phyloP scores from a whole-genome alignment of 495 filamentous ascomycete species.

The Penicillium chermesinum region DNA sequence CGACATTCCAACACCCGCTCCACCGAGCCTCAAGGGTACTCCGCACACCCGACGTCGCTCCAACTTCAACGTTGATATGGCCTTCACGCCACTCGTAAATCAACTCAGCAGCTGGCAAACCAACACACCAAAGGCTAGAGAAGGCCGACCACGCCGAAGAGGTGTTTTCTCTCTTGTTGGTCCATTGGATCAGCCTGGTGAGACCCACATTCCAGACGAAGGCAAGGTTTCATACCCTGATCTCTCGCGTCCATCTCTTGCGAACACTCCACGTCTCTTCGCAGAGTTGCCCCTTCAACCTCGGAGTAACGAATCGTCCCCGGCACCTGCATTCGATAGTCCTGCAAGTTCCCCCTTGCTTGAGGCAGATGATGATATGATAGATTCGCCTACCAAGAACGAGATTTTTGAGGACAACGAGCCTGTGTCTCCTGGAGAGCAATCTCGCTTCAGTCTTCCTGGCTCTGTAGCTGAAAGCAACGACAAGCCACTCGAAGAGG shows the following conservation, averaged over 20 bases:
- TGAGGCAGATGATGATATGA: constrained; percentile 2
- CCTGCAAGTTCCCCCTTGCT: constrained; percentile 2
- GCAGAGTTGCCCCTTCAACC: constrained; percentile 17
- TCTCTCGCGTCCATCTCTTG: constrained; percentile 16
- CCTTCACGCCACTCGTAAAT: constrained; percentile 57
- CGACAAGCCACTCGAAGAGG: constrained; percentile 7
- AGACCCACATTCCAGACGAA: constrained; percentile 6
- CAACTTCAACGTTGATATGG: constrained; percentile 30
- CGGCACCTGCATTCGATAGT: constrained; percentile 7
- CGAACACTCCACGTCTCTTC: constrained; percentile 14
- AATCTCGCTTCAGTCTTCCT: not conserved
- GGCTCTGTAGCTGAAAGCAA: constrained; percentile 11
- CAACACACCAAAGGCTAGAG: constrained; percentile 42
- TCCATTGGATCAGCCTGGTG: constrained; percentile 13
- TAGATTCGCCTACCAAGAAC: constrained; percentile 11
- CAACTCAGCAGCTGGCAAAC: constrained; percentile 58
- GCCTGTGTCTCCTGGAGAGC: not conserved
- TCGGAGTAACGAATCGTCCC: constrained; percentile 4
- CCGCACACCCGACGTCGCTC: constrained; percentile 16
- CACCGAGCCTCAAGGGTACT: constrained; percentile 20
- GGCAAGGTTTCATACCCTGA: constrained; percentile 24
- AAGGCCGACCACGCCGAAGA: constrained; percentile 26
- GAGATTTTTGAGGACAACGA: constrained; percentile 25
- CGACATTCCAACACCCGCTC: constrained; percentile 18
- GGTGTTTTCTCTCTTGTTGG: constrained; percentile 47